Conservation (phyloP, 345 rosid species). For the Gossypium anomalum region DNA sequence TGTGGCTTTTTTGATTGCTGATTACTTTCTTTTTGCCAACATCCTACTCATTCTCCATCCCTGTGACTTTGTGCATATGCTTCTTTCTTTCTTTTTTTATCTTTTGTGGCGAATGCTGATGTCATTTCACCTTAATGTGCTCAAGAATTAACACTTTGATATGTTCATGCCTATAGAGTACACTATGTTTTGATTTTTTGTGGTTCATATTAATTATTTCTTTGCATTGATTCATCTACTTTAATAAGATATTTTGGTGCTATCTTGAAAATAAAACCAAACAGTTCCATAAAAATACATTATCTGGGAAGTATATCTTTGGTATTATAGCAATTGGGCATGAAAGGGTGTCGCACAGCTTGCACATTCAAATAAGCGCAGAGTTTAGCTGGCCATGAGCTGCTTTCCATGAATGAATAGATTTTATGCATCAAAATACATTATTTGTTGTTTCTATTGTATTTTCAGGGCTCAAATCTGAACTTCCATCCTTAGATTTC, state of each 20-base stretch:
- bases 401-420: neutral
- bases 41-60: neutral
- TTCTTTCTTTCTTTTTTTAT: neutral
- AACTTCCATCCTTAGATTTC: neutral
- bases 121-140: neutral
- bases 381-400: neutral
- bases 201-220: neutral
- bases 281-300: neutral
- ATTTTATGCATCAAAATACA: neutral
- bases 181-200: neutral
- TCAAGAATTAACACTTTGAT: neutral
- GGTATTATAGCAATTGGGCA: neutral
- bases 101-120: neutral
- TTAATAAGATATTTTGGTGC: neutral
- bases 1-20: conserved; percentile 16
- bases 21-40: neutral
- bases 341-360: neutral
- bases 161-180: neutral
- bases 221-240: neutral
- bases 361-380: neutral
- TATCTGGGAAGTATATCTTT: neutral
- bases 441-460: neutral
- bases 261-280: neutral
- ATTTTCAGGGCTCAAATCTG: conserved; percentile 1
- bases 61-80: neutral